These are phyloP conservation scores for Alternaria panax DNA, from an alignment of 2,329 filamentous ascomycete species.

Conservation along the genomic window DNA sequence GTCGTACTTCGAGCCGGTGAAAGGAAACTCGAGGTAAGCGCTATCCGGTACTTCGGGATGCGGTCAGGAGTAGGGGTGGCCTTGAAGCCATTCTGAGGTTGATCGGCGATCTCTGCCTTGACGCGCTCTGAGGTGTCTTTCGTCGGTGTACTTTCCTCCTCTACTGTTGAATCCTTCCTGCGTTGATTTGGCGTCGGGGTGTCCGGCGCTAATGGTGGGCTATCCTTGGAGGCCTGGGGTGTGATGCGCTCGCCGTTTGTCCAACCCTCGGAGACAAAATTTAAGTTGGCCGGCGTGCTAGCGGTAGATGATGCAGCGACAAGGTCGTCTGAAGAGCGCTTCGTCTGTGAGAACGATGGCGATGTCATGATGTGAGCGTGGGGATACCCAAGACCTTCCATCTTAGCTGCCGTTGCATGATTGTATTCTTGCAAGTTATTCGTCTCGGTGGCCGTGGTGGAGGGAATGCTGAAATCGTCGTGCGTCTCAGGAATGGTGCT, in stretches of 20 bases:
- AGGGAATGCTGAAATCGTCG: conserved; percentile 45
- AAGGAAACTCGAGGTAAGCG: conserved; percentile 39
- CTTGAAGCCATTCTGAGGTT: conserved; percentile 4
- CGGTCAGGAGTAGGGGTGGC: conserved; percentile 13
- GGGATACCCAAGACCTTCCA: conserved; percentile 36
- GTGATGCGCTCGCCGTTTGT: conserved; percentile 23
- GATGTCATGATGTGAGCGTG: conserved; percentile 23
- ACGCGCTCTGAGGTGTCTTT: conserved; percentile 12
- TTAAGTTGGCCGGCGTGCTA: conserved; percentile 35
- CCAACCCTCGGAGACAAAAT: conserved; percentile 20
- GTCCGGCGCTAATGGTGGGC: conserved; percentile 21
- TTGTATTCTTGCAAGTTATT: conserved; percentile 20
- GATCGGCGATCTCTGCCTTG: neutral
- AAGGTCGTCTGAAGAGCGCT: conserved; percentile 44
- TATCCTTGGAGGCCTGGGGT: conserved; percentile 21
- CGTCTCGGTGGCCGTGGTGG: conserved; percentile 32
- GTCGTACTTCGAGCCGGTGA: conserved; percentile 20
- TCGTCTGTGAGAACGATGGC: conserved; percentile 43
- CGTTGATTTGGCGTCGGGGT: conserved; percentile 35
- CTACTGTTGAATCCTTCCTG: conserved; percentile 16
- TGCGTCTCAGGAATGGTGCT: conserved; percentile 19
- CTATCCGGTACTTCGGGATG: conserved; percentile 44
- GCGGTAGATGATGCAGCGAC: conserved; percentile 36
- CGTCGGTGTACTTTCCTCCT: conserved; percentile 8
- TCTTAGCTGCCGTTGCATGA: conserved; percentile 25